A percentile compares a stretch with the other conserved stretches of the same genome.
phyloP scores from a whole-genome alignment of 352 stramenopile genomes.

The Phytophthora tubulina region DNA sequence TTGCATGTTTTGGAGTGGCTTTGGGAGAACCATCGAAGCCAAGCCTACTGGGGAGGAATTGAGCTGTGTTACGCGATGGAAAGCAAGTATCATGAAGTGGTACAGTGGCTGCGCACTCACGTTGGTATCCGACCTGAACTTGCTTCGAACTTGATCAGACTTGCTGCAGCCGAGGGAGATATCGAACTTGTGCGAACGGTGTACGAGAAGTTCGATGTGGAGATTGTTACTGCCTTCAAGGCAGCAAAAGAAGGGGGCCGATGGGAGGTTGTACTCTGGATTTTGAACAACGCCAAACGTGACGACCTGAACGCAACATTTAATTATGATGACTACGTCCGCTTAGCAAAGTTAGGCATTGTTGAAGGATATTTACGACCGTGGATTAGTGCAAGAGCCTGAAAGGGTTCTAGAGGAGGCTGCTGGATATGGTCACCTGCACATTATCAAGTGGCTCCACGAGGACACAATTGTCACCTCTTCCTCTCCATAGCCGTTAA shows the following conservation, averaged over 20 bases:
- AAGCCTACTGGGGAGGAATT: background rate
- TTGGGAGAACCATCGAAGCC: background rate
- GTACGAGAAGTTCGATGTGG: background rate
- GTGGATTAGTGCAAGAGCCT: no score
- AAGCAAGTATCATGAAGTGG: background rate
- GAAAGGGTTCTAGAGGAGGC: no score
- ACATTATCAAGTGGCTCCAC: no score
- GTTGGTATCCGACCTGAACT: background rate
- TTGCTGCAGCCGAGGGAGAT: background rate
- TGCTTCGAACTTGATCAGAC: background rate
- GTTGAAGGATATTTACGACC: no score
- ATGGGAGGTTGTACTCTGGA: background rate
- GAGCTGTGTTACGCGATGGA: background rate
- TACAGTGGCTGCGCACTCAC: background rate
- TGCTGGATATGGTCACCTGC: no score
- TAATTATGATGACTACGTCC: no score
- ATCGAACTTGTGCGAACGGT: background rate
- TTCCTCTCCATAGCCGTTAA: conserved; percentile 9
- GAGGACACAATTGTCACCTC: conserved; percentile 5
- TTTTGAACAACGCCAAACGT: background rate
- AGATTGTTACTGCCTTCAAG: background rate
- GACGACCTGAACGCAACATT: no score
- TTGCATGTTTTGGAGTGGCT: background rate
- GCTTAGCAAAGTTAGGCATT: no score
- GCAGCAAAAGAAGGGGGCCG: no score